These are phyloP conservation scores for Ceratocystis variospora DNA, from an alignment of 2,329 filamentous ascomycete species.

Conservation along the genomic window DNA sequence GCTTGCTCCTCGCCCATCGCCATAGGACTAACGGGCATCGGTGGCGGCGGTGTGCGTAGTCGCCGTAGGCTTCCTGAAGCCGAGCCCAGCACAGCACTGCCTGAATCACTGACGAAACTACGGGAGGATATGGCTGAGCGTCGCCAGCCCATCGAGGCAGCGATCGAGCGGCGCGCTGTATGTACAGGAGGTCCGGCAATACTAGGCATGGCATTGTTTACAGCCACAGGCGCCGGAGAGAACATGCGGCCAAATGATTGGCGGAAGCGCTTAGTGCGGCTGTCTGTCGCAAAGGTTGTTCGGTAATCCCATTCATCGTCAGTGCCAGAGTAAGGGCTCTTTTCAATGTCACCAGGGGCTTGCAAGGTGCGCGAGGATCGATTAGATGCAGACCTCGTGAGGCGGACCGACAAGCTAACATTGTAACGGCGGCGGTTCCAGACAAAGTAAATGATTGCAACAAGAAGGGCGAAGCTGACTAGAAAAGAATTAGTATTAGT, in stretches of 20 bases:
- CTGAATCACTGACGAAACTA: not conserved
- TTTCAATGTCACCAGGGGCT: constrained; percentile 5
- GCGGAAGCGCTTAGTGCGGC: constrained; percentile 5
- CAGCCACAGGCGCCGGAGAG: not conserved
- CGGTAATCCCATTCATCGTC: constrained; percentile 14
- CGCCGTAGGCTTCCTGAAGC: not conserved
- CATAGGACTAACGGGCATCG: not conserved
- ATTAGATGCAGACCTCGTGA: not conserved
- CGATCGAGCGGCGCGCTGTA: constrained; percentile 1
- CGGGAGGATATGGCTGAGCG: not conserved
- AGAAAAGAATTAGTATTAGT: not conserved
- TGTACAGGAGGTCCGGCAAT: not conserved
- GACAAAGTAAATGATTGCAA: not conserved
- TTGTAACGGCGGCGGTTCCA: not conserved
- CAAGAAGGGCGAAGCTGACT: constrained; percentile 7
- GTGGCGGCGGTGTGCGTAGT: not conserved
- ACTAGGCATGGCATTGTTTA: not conserved
- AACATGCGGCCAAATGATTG: constrained; percentile 13
- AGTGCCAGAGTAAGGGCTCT: constrained; percentile 3
- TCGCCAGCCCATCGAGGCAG: constrained; percentile 10
- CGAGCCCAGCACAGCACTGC: not conserved
- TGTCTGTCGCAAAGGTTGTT: constrained; percentile 14
- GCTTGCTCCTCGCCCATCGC: not conserved
- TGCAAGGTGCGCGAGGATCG: not conserved
- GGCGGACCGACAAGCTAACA: not conserved